phyloP scores from a whole-genome alignment of 345 rosid species.

The Boechera retrofracta region DNA sequence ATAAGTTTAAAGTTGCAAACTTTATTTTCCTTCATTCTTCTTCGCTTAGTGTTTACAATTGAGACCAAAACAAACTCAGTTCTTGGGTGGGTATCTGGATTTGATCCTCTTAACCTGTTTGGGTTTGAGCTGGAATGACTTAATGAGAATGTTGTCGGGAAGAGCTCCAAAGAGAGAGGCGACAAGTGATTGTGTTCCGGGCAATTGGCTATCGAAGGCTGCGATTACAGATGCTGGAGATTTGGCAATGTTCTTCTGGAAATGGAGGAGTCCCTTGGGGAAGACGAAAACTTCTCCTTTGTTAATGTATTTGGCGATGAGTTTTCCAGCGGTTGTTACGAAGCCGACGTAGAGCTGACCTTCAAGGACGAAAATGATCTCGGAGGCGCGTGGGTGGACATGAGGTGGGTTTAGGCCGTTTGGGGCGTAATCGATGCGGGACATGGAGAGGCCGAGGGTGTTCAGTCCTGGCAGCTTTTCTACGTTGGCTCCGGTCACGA shows the following conservation, averaged over 20 bases:
- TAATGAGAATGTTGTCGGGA: conserved; percentile 51
- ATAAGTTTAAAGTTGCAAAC: conserved; percentile 13
- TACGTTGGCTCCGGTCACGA: conserved; percentile 45
- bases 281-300: conserved; percentile 65
- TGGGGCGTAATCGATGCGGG: conserved; percentile 57
- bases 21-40: conserved; percentile 1
- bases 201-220: conserved; percentile 65
- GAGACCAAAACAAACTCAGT: conserved; percentile 28
- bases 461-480: conserved; percentile 49
- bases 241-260: conserved; percentile 56
- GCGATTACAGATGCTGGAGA: conserved; percentile 55
- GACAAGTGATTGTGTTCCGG: conserved; percentile 59
- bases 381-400: conserved; percentile 56
- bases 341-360: conserved; percentile 64
- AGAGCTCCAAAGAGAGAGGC: conserved; percentile 56
- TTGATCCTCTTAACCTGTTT: conserved; percentile 55
- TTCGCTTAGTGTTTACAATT: conserved; percentile 21
- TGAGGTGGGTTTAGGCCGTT: conserved; percentile 61
- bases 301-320: conserved; percentile 52
- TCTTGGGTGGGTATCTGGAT: conserved; percentile 53
- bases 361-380: conserved; percentile 59
- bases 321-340: conserved; percentile 56
- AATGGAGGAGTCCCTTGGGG: conserved; percentile 65
- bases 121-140: conserved; percentile 53
- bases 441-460: conserved; percentile 50